A percentile compares a stretch with the other conserved stretches of the same genome.
These are phyloP conservation scores for Digitaria exilis DNA, from an alignment of 202 grass and related monocot genomes.

Conservation along the genomic window DNA sequence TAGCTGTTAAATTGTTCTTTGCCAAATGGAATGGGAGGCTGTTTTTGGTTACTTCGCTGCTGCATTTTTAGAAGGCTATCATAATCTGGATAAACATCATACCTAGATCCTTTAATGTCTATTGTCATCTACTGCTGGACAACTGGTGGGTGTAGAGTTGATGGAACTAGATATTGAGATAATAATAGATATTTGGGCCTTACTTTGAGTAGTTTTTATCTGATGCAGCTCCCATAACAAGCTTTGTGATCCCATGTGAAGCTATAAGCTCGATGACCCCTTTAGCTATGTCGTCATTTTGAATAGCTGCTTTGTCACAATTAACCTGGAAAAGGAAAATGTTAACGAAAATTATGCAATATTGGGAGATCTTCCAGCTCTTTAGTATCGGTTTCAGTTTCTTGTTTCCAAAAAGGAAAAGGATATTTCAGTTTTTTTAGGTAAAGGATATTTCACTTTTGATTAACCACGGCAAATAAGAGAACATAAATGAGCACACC, in stretches of 20 bases:
- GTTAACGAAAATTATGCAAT: not conserved
- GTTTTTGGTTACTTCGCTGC: not conserved
- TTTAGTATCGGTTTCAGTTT: not conserved
- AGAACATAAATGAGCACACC: not conserved
- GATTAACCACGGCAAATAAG: not conserved
- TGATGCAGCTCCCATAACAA: constrained; percentile 64
- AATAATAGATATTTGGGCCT: not conserved
- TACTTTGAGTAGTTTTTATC: constrained; percentile 72
- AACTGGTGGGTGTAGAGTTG: not conserved
- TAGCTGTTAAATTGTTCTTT: not conserved
- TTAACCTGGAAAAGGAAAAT: not conserved
- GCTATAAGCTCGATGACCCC: not conserved
- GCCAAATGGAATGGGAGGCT: not conserved
- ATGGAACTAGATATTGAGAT: not conserved
- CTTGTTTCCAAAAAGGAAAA: not conserved
- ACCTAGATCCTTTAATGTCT: not conserved
- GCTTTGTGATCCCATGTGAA: constrained; percentile 24
- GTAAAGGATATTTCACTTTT: too few relatives aligned
- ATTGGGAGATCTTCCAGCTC: not conserved
- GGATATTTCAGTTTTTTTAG: too few relatives aligned
- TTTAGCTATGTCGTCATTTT: not conserved
- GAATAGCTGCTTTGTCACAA: not conserved
- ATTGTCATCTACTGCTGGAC: not conserved
- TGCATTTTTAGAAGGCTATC: not conserved
- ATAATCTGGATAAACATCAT: not conserved